A percentile compares a stretch with the other conserved stretches of the same genome.
phyloP scores from a whole-genome alignment of 1,139 yeast species.

The Hansenula sp. region DNA sequence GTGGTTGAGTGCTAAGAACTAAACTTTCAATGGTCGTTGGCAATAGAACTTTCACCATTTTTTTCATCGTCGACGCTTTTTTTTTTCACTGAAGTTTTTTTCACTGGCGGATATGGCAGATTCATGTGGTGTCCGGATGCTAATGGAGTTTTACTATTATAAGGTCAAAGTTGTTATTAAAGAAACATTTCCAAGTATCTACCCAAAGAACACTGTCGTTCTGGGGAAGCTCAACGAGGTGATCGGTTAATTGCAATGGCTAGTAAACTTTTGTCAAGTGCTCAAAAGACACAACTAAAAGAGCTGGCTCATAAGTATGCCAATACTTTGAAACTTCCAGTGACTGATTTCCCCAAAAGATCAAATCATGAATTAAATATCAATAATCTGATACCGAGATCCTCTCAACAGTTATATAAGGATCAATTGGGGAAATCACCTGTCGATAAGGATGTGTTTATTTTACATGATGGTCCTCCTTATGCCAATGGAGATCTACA shows the following conservation, averaged over 20 bases:
- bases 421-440: slow-evolving; percentile 26
- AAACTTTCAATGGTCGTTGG: neutral
- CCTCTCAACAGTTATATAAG: slow-evolving; percentile 31
- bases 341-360: slow-evolving; percentile 47
- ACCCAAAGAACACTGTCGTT: too few species aligned
- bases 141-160: neutral
- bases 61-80: slow-evolving; percentile 3
- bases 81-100: neutral
- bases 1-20: neutral
- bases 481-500: slow-evolving; percentile 95
- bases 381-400: slow-evolving; percentile 30
- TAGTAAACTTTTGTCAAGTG: neutral
- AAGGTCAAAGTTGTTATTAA: too few species aligned
- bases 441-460: slow-evolving; percentile 42
- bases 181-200: too few species aligned
- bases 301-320: slow-evolving; percentile 22
- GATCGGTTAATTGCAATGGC: neutral
- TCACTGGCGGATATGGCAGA: too few species aligned
- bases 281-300: slow-evolving; percentile 10
- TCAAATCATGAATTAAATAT: slow-evolving; percentile 34
- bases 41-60: neutral
- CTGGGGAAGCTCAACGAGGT: too few species aligned
- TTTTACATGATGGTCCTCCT: slow-evolving; percentile 96
- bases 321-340: slow-evolving; percentile 37
- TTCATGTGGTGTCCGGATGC: slow-evolving; percentile 1